phyloP scores from a whole-genome alignment of 495 filamentous ascomycete species.

The Rostrohypoxylon terebratum region DNA sequence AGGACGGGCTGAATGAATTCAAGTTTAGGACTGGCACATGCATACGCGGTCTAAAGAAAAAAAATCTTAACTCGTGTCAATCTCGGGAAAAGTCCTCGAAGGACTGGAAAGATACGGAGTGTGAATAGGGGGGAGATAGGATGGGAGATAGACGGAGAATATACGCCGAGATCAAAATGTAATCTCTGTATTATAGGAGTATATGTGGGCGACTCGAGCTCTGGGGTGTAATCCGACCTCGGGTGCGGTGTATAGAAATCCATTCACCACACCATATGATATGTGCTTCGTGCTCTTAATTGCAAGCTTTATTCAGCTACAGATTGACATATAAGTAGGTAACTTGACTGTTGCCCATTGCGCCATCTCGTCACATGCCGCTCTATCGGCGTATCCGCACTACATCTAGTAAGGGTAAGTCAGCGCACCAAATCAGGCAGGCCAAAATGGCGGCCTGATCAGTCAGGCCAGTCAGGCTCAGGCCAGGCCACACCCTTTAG shows the following conservation, averaged over 20 bases:
- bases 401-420: too few relatives aligned
- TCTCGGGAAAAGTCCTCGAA: background rate
- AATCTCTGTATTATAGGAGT: conserved; percentile 50
- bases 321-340: too few relatives aligned
- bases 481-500: too few relatives aligned
- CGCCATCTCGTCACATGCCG: too few relatives aligned
- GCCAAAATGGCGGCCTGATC: too few relatives aligned
- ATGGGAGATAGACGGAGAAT: conserved; percentile 3
- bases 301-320: too few relatives aligned
- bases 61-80: conserved; percentile 24
- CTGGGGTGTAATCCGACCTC: conserved; percentile 4
- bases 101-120: background rate
- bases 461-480: too few relatives aligned
- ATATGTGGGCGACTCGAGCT: conserved; percentile 33
- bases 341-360: too few relatives aligned
- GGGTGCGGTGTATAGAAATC: conserved; percentile 31
- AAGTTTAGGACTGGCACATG: conserved; percentile 20
- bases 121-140: background rate
- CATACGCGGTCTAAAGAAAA: conserved; percentile 28
- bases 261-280: background rate
- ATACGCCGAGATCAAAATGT: conserved; percentile 28
- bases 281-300: too few relatives aligned
- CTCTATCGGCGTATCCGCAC: too few relatives aligned
- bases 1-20: conserved; percentile 21
- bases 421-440: too few relatives aligned